Base-by-base conservation (phyloP, 2,329 filamentous ascomycete genomes). In the Rhinocladiella mackenziei region DNA sequence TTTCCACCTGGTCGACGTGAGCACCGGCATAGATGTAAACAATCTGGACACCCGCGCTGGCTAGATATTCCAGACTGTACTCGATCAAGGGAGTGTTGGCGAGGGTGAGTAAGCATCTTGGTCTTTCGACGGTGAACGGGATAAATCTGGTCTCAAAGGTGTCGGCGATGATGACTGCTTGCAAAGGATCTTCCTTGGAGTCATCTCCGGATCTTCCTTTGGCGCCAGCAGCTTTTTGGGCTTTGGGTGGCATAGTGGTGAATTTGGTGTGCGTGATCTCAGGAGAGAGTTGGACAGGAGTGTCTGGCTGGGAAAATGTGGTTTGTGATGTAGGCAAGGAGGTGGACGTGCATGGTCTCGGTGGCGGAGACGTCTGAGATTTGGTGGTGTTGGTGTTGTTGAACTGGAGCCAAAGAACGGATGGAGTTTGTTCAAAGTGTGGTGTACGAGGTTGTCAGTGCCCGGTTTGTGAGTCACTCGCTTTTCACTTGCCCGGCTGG, bases 41-140 rank as follows among this genome's bases (percentile, higher is more conserved):
- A 55, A 96, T 87, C 57, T 92, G 82, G n/a, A 97, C 89, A 45
- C 89, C 89, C 46, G 92, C 89, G 76, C 91, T 91, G 54, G 89
- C 89, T 1, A 98, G 81, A 60, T 95, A 97, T 62, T 97, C 89
- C 59, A 97, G 81, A 3, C 91, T 97, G 65, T 98, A 97, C 66
- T 98, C 92, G 68, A 98, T 94, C 52, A 98, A 74, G 25, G 92
- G 91, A 1, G 84, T 89, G 65, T 97, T 97, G 48, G 88, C 92
- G 48, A 98, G 76, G 8, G 91, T 89, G 5, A 98, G 75, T 22
- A 98, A 83, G 71, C 92, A 97, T 86, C 92, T 79, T 61, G 92
- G 92, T 56, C 79, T 85, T 63, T 95, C 86, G 45, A 94, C 71
- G 0, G 89, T 91, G 62, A 97, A 92, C 0, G 92, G 92, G 57